Evolutionary conservation across 352 stramenopile genomes (phyloP).

Genomic region (Globisporangium abappressorium): DNA sequence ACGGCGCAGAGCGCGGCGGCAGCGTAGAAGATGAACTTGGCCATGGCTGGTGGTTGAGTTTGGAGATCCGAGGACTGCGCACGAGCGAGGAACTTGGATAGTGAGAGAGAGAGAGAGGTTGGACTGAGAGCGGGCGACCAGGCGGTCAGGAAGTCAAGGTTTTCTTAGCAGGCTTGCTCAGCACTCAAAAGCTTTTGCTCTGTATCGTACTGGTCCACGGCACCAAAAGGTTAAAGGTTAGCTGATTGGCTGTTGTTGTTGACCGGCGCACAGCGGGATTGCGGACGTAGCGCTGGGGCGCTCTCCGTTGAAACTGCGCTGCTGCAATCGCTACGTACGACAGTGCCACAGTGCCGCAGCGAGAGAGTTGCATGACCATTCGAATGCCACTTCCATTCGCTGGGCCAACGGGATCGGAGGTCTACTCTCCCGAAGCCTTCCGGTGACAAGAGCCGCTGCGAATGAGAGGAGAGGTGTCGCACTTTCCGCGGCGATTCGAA

Average conservation of each 20-base stretch:
- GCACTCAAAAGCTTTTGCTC: not conserved
- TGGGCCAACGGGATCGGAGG: not conserved
- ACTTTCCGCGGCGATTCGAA: not conserved
- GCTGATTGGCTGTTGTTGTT: not conserved
- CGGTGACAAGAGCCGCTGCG: not conserved
- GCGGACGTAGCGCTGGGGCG: not conserved
- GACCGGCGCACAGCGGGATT: not conserved
- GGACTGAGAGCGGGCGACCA: not conserved
- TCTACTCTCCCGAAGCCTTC: not conserved
- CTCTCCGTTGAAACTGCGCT: not conserved
- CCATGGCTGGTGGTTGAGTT: not conserved
- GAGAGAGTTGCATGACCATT: too few species aligned
- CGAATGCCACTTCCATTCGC: too few species aligned
- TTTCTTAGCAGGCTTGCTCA: not conserved
- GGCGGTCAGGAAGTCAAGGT: not conserved
- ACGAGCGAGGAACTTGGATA: conserved; percentile 8
- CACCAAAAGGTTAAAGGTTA: not conserved
- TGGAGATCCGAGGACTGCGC: not conserved
- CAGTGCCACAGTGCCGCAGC: too few species aligned
- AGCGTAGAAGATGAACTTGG: conserved; percentile 6
- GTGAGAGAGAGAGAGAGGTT: not conserved
- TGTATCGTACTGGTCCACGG: too few species aligned
- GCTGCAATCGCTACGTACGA: not conserved
- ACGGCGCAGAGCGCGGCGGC: conserved; percentile 1
- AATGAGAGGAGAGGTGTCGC: not conserved